A percentile compares a stretch with the other conserved stretches of the same genome.
Conservation (phyloP, 2,329 filamentous ascomycete species). For the Microthyrium microscopicum region DNA sequence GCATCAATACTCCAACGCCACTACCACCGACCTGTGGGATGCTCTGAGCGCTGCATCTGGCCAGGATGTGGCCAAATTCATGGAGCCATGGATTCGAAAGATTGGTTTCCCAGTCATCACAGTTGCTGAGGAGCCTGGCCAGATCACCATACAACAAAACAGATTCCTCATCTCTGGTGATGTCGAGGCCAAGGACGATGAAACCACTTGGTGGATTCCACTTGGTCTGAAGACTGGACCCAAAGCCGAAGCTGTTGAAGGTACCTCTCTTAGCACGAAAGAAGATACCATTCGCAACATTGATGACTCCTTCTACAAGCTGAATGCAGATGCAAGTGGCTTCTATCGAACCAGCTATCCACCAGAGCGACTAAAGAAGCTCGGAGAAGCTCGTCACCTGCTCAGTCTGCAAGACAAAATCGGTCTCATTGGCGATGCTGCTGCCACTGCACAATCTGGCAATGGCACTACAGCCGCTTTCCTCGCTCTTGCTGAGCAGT, state of each 20-base stretch:
- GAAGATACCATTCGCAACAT: constrained; percentile 60
- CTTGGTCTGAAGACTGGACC: constrained; percentile 61
- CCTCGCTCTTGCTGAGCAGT: constrained; percentile 70
- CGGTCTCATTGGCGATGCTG: constrained; percentile 75
- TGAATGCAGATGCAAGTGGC: constrained; percentile 78
- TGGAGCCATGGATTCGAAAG: constrained; percentile 90
- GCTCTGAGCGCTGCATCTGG: constrained; percentile 77
- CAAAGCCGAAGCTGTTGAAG: constrained; percentile 43
- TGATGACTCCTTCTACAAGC: constrained; percentile 73
- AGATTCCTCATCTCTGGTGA: constrained; percentile 88
- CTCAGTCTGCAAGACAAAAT: constrained; percentile 83
- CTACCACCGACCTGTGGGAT: constrained; percentile 79
- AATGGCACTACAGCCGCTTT: constrained; percentile 68
- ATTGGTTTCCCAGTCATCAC: constrained; percentile 89
- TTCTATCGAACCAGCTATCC: constrained; percentile 93
- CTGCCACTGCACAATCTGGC: constrained; percentile 75
- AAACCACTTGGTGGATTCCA: constrained; percentile 91
- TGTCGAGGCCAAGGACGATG: constrained; percentile 76
- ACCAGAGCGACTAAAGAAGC: constrained; percentile 60
- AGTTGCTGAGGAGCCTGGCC: constrained; percentile 64
- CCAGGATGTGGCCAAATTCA: constrained; percentile 69
- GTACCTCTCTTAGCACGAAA: constrained; percentile 56
- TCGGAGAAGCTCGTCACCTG: constrained; percentile 59
- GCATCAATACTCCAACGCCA: constrained; percentile 79
- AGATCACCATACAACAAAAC: constrained; percentile 68